These are phyloP conservation scores for Houttuynia cordata DNA, from an alignment of 164 flowering plant species.

Conservation along the genomic window DNA sequence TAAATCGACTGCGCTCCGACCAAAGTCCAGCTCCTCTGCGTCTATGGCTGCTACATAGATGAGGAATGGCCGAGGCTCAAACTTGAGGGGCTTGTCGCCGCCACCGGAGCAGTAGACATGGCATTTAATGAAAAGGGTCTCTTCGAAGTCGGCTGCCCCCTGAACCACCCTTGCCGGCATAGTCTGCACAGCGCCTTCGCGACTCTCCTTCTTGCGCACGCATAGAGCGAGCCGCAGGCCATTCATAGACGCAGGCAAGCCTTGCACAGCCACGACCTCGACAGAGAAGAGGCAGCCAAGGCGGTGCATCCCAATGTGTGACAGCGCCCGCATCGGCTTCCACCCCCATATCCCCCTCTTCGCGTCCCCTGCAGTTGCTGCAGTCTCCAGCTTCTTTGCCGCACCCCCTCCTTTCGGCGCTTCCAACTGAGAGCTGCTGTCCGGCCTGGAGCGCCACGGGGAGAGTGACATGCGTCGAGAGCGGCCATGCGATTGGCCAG, in stretches of 20 bases:
- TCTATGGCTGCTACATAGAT: conserved; percentile 66
- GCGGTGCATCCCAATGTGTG: conserved; percentile 75
- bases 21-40: conserved; percentile 78
- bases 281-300: conserved; percentile 77
- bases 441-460: conserved; percentile 78
- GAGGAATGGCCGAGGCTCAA: conserved; percentile 72
- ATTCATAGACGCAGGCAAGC: conserved; percentile 84
- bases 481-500: conserved; percentile 4
- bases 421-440: not conserved
- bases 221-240: conserved; percentile 79
- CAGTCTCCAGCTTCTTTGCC: not conserved
- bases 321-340: conserved; percentile 81
- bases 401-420: not conserved
- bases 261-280: conserved; percentile 68
- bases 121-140: conserved; percentile 67
- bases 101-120: conserved; percentile 48
- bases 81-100: conserved; percentile 27
- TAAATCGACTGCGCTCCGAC: conserved; percentile 58
- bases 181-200: conserved; percentile 80
- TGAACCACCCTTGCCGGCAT: conserved; percentile 86
- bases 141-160: conserved; percentile 92
- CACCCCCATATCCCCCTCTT: conserved; percentile 88
- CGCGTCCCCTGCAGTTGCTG: conserved; percentile 8
- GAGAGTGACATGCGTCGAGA: conserved; percentile 71
- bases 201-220: conserved; percentile 78